Evolutionary conservation across 202 grass and related monocot genomes (phyloP).

Genomic region (Bolboschoenoplectus hybrid): DNA sequence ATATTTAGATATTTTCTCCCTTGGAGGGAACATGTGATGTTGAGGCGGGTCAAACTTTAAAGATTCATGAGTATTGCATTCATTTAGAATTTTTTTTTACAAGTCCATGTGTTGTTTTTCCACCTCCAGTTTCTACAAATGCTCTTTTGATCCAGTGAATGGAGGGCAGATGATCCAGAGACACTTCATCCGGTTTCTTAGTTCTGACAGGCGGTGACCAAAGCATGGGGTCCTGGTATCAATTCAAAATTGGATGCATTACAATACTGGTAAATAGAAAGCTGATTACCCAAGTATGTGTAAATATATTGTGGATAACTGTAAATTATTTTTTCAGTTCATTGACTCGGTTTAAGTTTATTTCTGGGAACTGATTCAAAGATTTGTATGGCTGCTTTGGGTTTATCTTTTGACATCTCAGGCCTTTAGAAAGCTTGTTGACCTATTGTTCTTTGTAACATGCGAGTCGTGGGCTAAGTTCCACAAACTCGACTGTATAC

Average conservation of each 20-base stretch:
- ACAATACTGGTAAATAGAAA: conserved; percentile 32
- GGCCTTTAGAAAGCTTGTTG: neutral
- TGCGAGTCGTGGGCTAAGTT: neutral
- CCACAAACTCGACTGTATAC: neutral
- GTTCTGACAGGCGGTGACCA: conserved; percentile 40
- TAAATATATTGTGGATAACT: conserved; percentile 33
- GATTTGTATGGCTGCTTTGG: neutral
- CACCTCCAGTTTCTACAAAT: conserved; percentile 61
- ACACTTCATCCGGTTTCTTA: conserved; percentile 54
- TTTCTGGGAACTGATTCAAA: neutral
- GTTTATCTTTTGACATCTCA: neutral
- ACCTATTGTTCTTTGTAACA: conserved; percentile 4
- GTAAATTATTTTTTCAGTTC: conserved; percentile 27
- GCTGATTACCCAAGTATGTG: conserved; percentile 8
- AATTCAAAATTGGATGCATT: conserved; percentile 22
- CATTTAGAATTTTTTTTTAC: conserved; percentile 19
- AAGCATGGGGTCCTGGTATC: neutral
- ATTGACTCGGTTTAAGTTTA: conserved; percentile 29
- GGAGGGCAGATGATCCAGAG: conserved; percentile 56
- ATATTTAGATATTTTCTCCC: neutral
- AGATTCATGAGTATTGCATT: conserved; percentile 24
- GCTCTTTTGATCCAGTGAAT: conserved; percentile 67
- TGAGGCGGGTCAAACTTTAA: conserved; percentile 25
- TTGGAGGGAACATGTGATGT: conserved; percentile 16
- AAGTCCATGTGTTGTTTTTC: neutral